Evolutionary conservation across 768 basidiomycete genomes (phyloP).

Genomic region (Pleurotus djamor): DNA sequence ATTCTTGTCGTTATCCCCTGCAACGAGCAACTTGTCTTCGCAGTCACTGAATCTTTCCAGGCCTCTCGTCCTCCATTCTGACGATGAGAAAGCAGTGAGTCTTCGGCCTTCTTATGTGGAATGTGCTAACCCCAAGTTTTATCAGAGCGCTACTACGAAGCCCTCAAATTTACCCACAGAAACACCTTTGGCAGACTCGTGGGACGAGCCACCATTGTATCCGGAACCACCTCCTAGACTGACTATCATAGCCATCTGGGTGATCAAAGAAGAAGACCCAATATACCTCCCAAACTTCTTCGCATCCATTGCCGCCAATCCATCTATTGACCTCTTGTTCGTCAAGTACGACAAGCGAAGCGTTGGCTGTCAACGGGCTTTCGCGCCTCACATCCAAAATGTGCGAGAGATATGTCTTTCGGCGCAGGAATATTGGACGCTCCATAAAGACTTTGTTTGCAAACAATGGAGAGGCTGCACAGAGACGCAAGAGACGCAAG

Average conservation of each 20-base stretch:
- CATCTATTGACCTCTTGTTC: constrained; percentile 6
- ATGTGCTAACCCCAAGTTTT: too few relatives aligned
- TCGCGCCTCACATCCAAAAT: background rate
- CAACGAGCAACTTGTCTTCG: too few relatives aligned
- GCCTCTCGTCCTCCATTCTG: too few relatives aligned
- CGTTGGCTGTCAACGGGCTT: background rate
- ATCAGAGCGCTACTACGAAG: too few relatives aligned
- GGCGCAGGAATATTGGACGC: background rate
- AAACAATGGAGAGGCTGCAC: constrained; percentile 5
- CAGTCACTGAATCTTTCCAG: too few relatives aligned
- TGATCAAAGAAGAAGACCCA: background rate
- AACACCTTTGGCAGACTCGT: background rate
- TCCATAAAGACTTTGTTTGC: constrained; percentile 7
- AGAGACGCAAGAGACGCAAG: background rate
- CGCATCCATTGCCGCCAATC: constrained; percentile 9
- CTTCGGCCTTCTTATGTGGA: too few relatives aligned
- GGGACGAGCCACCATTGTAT: background rate
- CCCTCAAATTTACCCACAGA: too few relatives aligned
- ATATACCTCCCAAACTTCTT: constrained; percentile 10
- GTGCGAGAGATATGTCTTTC: constrained; percentile 4
- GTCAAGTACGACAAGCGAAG: constrained; percentile 5
- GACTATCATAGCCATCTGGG: constrained; percentile 8
- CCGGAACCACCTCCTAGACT: background rate
- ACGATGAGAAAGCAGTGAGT: too few relatives aligned
- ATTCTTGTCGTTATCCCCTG: too few relatives aligned